These are phyloP conservation scores for Penicillium pancosmium DNA, from an alignment of 495 filamentous ascomycete genomes.

Conservation along the genomic window DNA sequence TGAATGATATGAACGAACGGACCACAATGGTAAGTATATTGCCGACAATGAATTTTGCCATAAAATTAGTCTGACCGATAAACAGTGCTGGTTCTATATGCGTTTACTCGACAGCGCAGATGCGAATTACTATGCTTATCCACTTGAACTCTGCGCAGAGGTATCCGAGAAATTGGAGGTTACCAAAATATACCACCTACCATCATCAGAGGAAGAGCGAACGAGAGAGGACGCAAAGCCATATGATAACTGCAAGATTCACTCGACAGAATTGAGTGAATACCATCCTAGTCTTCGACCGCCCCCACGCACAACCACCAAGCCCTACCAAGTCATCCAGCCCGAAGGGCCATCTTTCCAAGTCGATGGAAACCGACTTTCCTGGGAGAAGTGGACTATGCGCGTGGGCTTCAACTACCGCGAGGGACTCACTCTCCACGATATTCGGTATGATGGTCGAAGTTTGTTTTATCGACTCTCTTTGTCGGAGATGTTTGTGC, in stretches of 20 bases:
- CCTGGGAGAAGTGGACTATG: slow-evolving; percentile 71
- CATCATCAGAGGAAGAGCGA: slow-evolving; percentile 34
- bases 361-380: slow-evolving; percentile 41
- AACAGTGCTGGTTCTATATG: slow-evolving; percentile 40
- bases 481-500: slow-evolving; percentile 75
- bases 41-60: background rate
- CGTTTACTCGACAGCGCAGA: slow-evolving; percentile 26
- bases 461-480: slow-evolving; percentile 70
- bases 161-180: slow-evolving; percentile 62
- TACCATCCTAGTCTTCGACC: slow-evolving; percentile 61
- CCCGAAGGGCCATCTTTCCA: slow-evolving; percentile 76
- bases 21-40: slow-evolving; percentile 27
- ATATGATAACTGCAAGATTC: slow-evolving; percentile 42
- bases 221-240: slow-evolving; percentile 20
- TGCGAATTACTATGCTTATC: slow-evolving; percentile 76
- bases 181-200: slow-evolving; percentile 43
- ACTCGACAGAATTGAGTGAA: slow-evolving; percentile 56
- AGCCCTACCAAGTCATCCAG: slow-evolving; percentile 75
- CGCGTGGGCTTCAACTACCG: slow-evolving; percentile 65
- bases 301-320: slow-evolving; percentile 58
- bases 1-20: slow-evolving; percentile 39
- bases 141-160: slow-evolving; percentile 69
- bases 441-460: slow-evolving; percentile 67
- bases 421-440: slow-evolving; percentile 64
- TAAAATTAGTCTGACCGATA: background rate